Percentiles rank a stretch among this genome's conserved stretches.
phyloP scores from a whole-genome alignment of 2,329 filamentous ascomycete species.

The Aureobasidium sp. region DNA sequence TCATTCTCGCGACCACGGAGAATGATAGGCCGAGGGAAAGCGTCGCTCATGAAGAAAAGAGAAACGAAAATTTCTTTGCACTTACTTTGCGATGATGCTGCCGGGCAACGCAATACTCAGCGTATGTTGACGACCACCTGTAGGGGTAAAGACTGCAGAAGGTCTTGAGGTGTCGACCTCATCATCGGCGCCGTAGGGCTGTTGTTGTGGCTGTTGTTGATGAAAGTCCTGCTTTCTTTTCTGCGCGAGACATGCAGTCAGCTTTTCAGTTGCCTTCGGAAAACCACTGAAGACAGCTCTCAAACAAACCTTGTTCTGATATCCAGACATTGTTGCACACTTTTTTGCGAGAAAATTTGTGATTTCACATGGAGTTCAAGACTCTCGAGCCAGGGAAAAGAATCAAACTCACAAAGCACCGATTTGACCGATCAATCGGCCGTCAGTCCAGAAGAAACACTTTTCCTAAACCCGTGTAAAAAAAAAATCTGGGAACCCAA shows the following conservation, averaged over 20 bases:
- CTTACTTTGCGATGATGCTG: slow-evolving; percentile 68
- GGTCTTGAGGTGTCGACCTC: slow-evolving; percentile 55
- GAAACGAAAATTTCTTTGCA: slow-evolving; percentile 17
- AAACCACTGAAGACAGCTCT: background rate
- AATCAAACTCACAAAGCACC: background rate
- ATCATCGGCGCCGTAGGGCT: slow-evolving; percentile 19
- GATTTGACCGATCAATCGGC: too few relatives aligned
- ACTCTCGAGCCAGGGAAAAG: background rate
- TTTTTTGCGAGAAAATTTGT: background rate
- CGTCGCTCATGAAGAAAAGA: background rate
- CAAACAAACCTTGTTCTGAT: slow-evolving; percentile 9
- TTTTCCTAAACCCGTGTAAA: too few relatives aligned
- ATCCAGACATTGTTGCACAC: background rate
- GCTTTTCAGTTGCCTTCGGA: background rate
- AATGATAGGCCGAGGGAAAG: background rate
- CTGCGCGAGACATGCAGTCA: slow-evolving; percentile 16
- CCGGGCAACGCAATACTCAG: slow-evolving; percentile 71
- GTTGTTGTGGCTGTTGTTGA: slow-evolving; percentile 12
- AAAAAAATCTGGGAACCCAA: too few relatives aligned
- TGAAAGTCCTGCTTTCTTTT: slow-evolving; percentile 25
- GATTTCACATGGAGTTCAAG: slow-evolving; percentile 5
- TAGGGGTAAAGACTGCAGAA: slow-evolving; percentile 60
- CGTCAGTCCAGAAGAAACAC: too few relatives aligned
- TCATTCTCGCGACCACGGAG: too few relatives aligned
- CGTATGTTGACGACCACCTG: slow-evolving; percentile 61